Conservation (phyloP, 768 basidiomycete species). For the Mycena kentingensis region DNA sequence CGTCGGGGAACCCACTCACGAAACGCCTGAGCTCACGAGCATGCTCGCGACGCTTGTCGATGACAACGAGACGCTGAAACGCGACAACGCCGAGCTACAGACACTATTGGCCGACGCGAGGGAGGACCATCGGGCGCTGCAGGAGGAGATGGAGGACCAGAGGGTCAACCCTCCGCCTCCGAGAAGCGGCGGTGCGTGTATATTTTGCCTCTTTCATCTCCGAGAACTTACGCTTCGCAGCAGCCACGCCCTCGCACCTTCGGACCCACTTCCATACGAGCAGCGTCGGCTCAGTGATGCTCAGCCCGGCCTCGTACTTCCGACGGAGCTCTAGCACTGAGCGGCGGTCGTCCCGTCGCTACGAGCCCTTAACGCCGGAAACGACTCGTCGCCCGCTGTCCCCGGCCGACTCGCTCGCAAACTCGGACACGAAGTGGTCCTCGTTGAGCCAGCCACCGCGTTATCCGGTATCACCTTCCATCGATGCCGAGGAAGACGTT, state of each 20-base stretch:
- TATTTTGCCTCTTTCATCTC: background rate
- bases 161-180: conserved; percentile 46
- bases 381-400: conserved; percentile 46
- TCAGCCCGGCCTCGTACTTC: conserved; percentile 31
- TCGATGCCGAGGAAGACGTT: conserved; percentile 35
- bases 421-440: conserved; percentile 36
- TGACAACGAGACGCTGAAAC: conserved; percentile 81
- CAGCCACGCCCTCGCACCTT: conserved; percentile 42
- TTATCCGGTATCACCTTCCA: conserved; percentile 33
- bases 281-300: conserved; percentile 45
- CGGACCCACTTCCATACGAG: conserved; percentile 43
- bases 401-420: conserved; percentile 38
- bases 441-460: conserved; percentile 31
- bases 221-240: conserved; percentile 24
- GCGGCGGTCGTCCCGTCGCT: conserved; percentile 19
- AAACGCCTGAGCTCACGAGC: conserved; percentile 61
- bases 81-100: conserved; percentile 80
- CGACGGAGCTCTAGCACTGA: conserved; percentile 15
- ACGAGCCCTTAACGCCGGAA: conserved; percentile 49
- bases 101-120: conserved; percentile 71
- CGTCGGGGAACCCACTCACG: conserved; percentile 42
- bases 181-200: conserved; percentile 48
- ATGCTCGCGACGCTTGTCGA: conserved; percentile 84
- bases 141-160: conserved; percentile 77
- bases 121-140: conserved; percentile 70